Conservation (phyloP, 345 rosid species). For the Capsella bursapastoris region DNA sequence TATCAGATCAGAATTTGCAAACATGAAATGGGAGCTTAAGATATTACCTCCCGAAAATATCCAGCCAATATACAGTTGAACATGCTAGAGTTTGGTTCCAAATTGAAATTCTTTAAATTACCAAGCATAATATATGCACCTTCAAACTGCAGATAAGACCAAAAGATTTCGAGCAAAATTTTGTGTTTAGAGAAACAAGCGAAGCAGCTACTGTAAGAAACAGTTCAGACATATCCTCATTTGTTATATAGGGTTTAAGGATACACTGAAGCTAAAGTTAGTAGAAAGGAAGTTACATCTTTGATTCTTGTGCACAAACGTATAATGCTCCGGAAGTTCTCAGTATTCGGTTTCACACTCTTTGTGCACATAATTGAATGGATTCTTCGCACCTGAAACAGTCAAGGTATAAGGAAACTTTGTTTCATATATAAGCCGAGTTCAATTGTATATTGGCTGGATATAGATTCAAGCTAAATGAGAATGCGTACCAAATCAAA, state of each 20-base stretch:
- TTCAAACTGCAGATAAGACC: slow-evolving; percentile 58
- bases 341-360: slow-evolving; percentile 64
- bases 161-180: not conserved
- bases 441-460: not conserved
- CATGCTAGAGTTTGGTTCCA: slow-evolving; percentile 66
- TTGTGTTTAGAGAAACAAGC: slow-evolving; percentile 19
- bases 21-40: slow-evolving; percentile 12
- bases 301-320: slow-evolving; percentile 65
- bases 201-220: slow-evolving; percentile 13
- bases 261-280: slow-evolving; percentile 24
- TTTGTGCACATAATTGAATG: slow-evolving; percentile 57
- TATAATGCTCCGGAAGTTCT: slow-evolving; percentile 76
- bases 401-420: slow-evolving; percentile 1
- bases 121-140: slow-evolving; percentile 76
- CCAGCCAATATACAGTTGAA: slow-evolving; percentile 81
- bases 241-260: slow-evolving; percentile 16
- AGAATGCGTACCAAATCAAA: slow-evolving; percentile 61
- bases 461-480: slow-evolving; percentile 12
- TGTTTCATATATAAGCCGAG: not conserved
- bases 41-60: slow-evolving; percentile 74
- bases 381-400: slow-evolving; percentile 65
- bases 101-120: slow-evolving; percentile 59
- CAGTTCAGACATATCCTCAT: slow-evolving; percentile 3
- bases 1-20: not conserved
- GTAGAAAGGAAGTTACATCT: slow-evolving; percentile 64